phyloP scores from a whole-genome alignment of 2,329 filamentous ascomycete genomes.

The Aspergillus aculeatinus region DNA sequence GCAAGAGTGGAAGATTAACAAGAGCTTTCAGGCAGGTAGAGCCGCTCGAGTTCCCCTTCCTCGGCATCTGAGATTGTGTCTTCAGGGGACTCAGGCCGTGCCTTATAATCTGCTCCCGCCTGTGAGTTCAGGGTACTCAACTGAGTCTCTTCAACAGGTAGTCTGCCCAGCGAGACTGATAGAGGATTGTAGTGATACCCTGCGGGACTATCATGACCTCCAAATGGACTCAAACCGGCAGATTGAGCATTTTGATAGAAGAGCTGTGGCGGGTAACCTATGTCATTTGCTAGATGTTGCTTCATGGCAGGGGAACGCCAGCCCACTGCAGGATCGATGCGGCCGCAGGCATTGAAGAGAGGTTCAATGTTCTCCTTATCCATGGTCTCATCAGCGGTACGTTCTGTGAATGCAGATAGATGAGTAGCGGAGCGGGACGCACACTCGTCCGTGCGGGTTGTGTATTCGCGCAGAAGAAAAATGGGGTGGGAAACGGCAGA shows the following conservation, averaged over 20 bases:
- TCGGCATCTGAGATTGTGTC: conserved; percentile 37
- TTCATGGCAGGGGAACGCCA: conserved; percentile 29
- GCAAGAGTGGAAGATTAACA: conserved; percentile 17
- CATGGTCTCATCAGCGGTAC: conserved; percentile 10
- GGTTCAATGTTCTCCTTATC: conserved; percentile 45
- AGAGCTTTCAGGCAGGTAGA: conserved; percentile 32
- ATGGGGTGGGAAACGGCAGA: conserved; percentile 24
- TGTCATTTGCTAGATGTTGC: conserved; percentile 16
- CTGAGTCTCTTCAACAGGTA: conserved; percentile 22
- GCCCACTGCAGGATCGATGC: conserved; percentile 24
- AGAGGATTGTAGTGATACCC: conserved; percentile 38
- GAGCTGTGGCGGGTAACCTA: conserved; percentile 25
- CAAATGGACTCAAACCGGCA: conserved; percentile 24
- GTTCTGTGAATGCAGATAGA: conserved; percentile 12
- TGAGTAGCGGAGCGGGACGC: conserved; percentile 17
- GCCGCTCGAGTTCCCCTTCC: conserved; percentile 32
- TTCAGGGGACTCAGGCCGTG: conserved; percentile 31
- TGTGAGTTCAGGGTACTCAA: conserved; percentile 15
- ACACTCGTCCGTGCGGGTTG: conserved; percentile 12
- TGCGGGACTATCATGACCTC: conserved; percentile 25
- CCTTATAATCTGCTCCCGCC: conserved; percentile 11
- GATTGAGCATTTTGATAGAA: conserved; percentile 26
- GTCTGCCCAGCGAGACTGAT: conserved; percentile 26
- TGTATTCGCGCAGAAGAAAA: conserved; percentile 19
- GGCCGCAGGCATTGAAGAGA: conserved; percentile 25